Base-by-base conservation (phyloP, 352 stramenopile genomes). In the Porosira glacialis region DNA sequence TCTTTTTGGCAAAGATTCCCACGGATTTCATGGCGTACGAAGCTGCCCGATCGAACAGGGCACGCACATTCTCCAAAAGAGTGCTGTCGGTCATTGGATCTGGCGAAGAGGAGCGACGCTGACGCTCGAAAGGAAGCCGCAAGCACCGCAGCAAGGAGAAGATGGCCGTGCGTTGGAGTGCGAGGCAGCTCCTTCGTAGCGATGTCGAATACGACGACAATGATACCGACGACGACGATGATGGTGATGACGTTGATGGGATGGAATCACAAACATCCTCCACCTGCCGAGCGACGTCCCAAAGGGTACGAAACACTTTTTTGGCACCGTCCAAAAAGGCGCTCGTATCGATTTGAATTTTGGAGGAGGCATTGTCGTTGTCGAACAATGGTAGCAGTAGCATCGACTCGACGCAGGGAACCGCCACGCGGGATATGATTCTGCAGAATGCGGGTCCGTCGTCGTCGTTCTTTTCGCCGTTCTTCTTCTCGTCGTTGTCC, bases 231-330 rank as follows among this genome's bases (percentile, higher is more conserved):
- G 15, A 41, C 35, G 43, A 10, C 26, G 35, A 31, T 11, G 50
- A 38, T 45, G 39, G 15, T 19, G 39, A 15, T 24, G 19, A 7
- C 3, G 19, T 17, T 3, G 19, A 7, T 48, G 65, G 53, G 11
- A 58, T 51, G 31, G 55, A 28, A 38, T 21, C 35, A n/a, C 27
- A 70, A 50, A 61, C 26, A 13, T 47, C 36, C 38, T 73, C 55
- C 2, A 66, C 33, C n/a, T 26, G 61, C 11, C 41, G 26, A 19
- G 51, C 66, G 33, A 58, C 66, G 55, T 76, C 66, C 66, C 66
- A 76, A 44, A 76, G 28, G 33, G 70, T 49, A n/a, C 66, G 59
- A 58, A 66, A 76, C 28, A 55, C 53, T 44, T 73, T 66, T 38
- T 49, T 71, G 8, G 53, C 62, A 45, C 64, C 51, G 5, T 45